phyloP scores from a whole-genome alignment of 2,329 filamentous ascomycete species.

The Cadophora sp. region DNA sequence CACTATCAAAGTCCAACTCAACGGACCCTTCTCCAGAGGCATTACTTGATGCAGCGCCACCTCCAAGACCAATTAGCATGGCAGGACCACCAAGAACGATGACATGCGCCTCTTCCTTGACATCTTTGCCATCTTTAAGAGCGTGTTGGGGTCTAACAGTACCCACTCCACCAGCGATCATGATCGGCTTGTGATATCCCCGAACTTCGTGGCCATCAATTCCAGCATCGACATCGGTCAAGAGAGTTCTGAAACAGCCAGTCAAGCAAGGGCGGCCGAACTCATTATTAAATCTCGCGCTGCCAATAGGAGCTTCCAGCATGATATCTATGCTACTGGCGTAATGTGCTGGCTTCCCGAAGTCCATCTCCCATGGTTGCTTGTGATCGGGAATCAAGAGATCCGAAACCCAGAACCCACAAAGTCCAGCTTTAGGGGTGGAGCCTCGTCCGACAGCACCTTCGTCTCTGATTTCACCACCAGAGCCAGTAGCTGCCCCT shows the following conservation, averaged over 20 bases:
- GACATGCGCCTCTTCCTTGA: constrained; percentile 86
- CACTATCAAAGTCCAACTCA: constrained; percentile 95
- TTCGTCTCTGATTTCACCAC: constrained; percentile 95
- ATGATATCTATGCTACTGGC: constrained; percentile 96
- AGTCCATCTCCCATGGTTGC: constrained; percentile 89
- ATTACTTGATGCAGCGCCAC: constrained; percentile 92
- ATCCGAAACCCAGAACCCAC: constrained; percentile 95
- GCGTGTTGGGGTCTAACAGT: constrained; percentile 91
- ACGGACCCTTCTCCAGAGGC: constrained; percentile 87
- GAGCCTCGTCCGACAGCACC: constrained; percentile 93
- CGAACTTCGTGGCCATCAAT: constrained; percentile 70
- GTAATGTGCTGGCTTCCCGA: constrained; percentile 90
- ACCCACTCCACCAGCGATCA: constrained; percentile 95
- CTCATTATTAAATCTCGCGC: constrained; percentile 96
- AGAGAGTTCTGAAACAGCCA: constrained; percentile 90
- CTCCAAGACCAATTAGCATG: constrained; percentile 96
- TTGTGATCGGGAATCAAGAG: constrained; percentile 83
- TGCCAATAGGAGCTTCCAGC: constrained; percentile 95
- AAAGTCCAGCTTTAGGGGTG: constrained; percentile 87
- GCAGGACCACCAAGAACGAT: constrained; percentile 94
- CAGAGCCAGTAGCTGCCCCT: constrained; percentile 92
- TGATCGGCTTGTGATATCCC: constrained; percentile 98
- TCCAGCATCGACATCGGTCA: constrained; percentile 70
- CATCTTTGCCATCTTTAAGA: constrained; percentile 79
- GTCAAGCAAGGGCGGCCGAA: constrained; percentile 90